These are phyloP conservation scores for Aureobasidium uvarum DNA, from an alignment of 2,329 filamentous ascomycete genomes.

Conservation along the genomic window DNA sequence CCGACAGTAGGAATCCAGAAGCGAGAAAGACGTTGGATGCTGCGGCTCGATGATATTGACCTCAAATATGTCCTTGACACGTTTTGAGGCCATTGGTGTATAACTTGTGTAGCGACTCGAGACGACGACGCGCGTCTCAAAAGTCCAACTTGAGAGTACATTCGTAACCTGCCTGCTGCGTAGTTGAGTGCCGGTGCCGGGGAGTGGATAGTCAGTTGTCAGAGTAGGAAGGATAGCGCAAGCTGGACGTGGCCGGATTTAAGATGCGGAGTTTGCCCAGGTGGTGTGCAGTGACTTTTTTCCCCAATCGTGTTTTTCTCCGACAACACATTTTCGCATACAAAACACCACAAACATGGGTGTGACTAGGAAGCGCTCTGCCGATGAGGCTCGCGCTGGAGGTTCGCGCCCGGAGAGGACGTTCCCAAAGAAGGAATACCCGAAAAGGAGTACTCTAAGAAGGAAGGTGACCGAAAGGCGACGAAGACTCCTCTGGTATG, in stretches of 20 bases:
- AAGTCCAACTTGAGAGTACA: neutral
- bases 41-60: conserved; percentile 3
- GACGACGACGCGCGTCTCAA: neutral
- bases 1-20: conserved; percentile 79
- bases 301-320: neutral
- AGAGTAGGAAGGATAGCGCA: too few relatives aligned
- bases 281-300: neutral
- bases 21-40: conserved; percentile 38
- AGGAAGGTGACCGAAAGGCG: conserved; percentile 34
- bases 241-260: neutral
- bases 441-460: conserved; percentile 33
- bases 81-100: neutral
- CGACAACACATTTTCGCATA: neutral
- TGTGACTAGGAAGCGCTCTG: conserved; percentile 38
- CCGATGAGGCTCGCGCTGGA: conserved; percentile 32
- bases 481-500: conserved; percentile 30
- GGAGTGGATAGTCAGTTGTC: neutral
- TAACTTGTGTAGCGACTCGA: neutral
- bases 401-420: conserved; percentile 33
- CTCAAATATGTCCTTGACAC: neutral
- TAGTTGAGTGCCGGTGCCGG: neutral
- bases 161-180: neutral
- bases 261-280: conserved; percentile 11
- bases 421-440: conserved; percentile 32
- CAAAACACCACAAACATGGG: conserved; percentile 34